Evolutionary conservation across 495 filamentous ascomycete genomes (phyloP).

Genomic region (Penicillium salamii): DNA sequence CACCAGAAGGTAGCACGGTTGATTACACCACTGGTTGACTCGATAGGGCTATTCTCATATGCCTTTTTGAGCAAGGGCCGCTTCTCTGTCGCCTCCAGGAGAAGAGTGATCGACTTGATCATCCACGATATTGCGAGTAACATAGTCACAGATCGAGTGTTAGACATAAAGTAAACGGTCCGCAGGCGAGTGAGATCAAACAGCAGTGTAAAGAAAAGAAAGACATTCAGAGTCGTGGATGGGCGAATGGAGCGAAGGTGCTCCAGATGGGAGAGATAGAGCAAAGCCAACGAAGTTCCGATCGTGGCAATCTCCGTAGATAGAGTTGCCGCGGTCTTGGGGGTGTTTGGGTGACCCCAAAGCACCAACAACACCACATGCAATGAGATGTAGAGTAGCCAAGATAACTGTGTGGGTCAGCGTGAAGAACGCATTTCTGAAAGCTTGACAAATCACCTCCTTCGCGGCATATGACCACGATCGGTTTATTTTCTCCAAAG

Average conservation of each 20-base stretch:
- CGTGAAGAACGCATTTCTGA: background rate
- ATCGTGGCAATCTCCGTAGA: constrained; percentile 10
- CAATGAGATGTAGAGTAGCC: constrained; percentile 13
- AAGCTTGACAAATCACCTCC: constrained; percentile 5
- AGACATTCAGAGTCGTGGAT: constrained; percentile 17
- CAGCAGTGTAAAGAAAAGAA: constrained; percentile 7
- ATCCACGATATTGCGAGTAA: constrained; percentile 19
- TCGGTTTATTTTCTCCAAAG: constrained; percentile 20
- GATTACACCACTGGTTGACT: constrained; percentile 51
- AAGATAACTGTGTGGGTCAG: constrained; percentile 5
- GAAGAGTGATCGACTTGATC: constrained; percentile 41
- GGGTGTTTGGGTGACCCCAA: constrained; percentile 9
- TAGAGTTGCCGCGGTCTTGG: constrained; percentile 18
- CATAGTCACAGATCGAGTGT: constrained; percentile 5
- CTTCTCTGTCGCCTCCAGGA: constrained; percentile 55
- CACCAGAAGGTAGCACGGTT: constrained; percentile 52
- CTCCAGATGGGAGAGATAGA: constrained; percentile 22
- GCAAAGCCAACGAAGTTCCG: constrained; percentile 1
- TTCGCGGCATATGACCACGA: constrained; percentile 23
- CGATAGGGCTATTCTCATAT: constrained; percentile 41
- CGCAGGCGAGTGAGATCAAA: constrained; percentile 18
- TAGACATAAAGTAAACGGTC: constrained; percentile 14
- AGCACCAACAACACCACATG: constrained; percentile 13
- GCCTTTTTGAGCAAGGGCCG: constrained; percentile 31
- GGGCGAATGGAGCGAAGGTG: constrained; percentile 20